These are phyloP conservation scores for Castanopsis chinensis DNA, from an alignment of 306 rosid species.

Conservation along the genomic window DNA sequence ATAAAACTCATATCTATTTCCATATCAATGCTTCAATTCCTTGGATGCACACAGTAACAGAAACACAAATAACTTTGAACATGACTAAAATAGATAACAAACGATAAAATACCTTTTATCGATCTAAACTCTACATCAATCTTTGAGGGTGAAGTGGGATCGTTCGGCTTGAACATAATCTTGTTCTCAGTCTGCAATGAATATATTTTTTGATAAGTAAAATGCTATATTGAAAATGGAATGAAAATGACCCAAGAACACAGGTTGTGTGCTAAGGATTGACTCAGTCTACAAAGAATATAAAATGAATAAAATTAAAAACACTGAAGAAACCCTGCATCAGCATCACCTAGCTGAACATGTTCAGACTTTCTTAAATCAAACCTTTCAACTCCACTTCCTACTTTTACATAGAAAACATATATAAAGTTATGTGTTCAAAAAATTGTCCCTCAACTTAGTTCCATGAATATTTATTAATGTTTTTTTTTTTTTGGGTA, in stretches of 20 bases:
- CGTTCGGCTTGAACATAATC: slow-evolving; percentile 62
- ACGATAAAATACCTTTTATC: slow-evolving; percentile 48
- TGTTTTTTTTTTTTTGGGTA: too few species aligned
- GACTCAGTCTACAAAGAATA: slow-evolving; percentile 11
- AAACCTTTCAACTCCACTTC: background rate
- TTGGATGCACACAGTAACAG: slow-evolving; percentile 9
- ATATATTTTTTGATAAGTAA: too few species aligned
- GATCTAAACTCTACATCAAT: slow-evolving; percentile 59
- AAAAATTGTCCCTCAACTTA: background rate
- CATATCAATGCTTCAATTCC: background rate
- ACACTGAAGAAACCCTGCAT: slow-evolving; percentile 1
- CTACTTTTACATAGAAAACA: background rate
- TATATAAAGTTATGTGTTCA: background rate
- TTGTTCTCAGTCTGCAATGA: slow-evolving; percentile 52
- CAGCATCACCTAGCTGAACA: background rate
- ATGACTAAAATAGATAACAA: background rate
- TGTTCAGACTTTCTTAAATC: background rate
- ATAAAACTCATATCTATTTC: background rate
- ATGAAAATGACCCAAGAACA: too few species aligned
- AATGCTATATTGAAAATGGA: too few species aligned
- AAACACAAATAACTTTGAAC: slow-evolving; percentile 1
- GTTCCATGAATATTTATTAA: background rate
- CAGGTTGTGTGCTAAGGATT: too few species aligned
- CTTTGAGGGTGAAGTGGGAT: slow-evolving; percentile 61
- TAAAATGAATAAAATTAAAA: background rate